Evolutionary conservation across 768 basidiomycete genomes (phyloP).

Genomic region (Boletus huronensis): DNA sequence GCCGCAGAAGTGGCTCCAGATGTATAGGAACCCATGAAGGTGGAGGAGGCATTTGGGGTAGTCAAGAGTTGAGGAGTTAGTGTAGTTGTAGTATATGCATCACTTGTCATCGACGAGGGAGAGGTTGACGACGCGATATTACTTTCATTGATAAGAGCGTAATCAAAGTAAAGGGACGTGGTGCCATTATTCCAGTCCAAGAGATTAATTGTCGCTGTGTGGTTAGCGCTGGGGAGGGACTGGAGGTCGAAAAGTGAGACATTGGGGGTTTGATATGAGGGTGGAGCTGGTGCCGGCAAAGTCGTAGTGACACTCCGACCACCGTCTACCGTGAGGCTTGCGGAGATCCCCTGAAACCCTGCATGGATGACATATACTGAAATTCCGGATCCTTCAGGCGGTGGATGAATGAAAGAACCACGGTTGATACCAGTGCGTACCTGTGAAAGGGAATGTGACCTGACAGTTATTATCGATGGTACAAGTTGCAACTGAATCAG

Average conservation of each 20-base stretch:
- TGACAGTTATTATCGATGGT: neutral
- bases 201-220: conserved; percentile 10
- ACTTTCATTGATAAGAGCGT: conserved; percentile 12
- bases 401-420: neutral
- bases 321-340: conserved; percentile 14
- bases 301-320: neutral
- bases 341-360: conserved; percentile 8
- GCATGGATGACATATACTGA: conserved; percentile 12
- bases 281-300: conserved; percentile 4
- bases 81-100: neutral
- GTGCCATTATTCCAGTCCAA: conserved; percentile 3
- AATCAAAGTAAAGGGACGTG: conserved; percentile 15
- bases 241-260: conserved; percentile 17
- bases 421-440: neutral
- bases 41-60: neutral
- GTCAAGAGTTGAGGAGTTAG: neutral
- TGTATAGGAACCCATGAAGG: neutral
- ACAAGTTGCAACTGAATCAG: conserved; percentile 9
- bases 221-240: conserved; percentile 3
- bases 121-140: neutral
- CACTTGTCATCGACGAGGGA: neutral
- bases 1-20: neutral
- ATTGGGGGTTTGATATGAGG: conserved; percentile 12
- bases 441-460: conserved; percentile 15
- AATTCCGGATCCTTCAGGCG: conserved; percentile 14